Percentiles rank a stretch among this genome's conserved stretches.
Conservation (phyloP, 345 rosid species). For the Eucalyptus curtisii region DNA sequence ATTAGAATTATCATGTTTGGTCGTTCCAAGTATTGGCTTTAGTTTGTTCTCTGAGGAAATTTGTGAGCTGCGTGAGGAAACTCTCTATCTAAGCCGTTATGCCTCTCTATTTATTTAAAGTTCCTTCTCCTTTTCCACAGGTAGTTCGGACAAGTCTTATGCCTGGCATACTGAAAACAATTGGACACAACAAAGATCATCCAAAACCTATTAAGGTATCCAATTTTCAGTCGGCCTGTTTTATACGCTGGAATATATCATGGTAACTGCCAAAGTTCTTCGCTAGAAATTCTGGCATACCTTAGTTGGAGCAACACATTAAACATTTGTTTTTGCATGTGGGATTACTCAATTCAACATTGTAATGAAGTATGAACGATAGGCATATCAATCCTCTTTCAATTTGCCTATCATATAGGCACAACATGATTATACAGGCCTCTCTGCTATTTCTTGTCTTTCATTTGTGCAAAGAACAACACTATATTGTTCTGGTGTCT, state of each 20-base stretch:
- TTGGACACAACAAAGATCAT: slow-evolving; percentile 83
- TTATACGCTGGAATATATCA: not conserved
- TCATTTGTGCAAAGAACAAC: not conserved
- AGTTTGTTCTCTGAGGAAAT: not conserved
- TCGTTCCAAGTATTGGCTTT: not conserved
- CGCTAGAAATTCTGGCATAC: not conserved
- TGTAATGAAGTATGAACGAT: not conserved
- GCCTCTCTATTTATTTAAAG: not conserved
- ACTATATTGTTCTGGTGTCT: not conserved
- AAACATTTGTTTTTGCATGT: not conserved
- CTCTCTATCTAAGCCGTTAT: not conserved
- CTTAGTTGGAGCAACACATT: not conserved
- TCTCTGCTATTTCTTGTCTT: not conserved
- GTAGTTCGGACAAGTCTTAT: slow-evolving; percentile 72
- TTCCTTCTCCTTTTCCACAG: slow-evolving; percentile 11
- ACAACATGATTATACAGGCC: not conserved
- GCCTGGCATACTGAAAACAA: slow-evolving; percentile 83
- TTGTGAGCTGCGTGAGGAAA: not conserved
- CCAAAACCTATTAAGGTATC: slow-evolving; percentile 90
- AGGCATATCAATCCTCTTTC: not conserved
- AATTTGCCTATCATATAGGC: not conserved
- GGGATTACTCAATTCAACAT: not conserved
- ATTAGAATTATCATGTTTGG: not conserved
- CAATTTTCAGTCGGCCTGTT: not conserved
- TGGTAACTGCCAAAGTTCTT: not conserved